phyloP scores from a whole-genome alignment of 1,284 basidiomycete species.

The Austroboletus niveus region DNA sequence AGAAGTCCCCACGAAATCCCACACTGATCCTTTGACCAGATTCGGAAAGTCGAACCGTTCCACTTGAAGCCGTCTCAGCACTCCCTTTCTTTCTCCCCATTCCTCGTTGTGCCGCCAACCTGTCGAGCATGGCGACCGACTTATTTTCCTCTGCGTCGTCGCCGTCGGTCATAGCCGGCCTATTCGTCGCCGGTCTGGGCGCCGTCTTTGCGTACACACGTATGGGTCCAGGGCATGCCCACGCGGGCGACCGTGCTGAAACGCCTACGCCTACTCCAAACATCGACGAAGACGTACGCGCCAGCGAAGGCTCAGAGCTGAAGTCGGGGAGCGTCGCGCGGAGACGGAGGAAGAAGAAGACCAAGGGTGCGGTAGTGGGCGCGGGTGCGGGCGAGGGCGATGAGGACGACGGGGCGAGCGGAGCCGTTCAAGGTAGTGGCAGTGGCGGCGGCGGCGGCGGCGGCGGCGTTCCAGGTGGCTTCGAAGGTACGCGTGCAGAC shows the following conservation, averaged over 20 bases:
- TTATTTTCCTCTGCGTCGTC: constrained; percentile 23
- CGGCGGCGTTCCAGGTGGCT: constrained; percentile 9
- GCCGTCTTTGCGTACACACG: constrained; percentile 20
- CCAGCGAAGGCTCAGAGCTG: neutral
- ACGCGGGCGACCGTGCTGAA: neutral
- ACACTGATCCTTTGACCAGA: too few relatives aligned
- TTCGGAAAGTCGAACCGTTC: too few relatives aligned
- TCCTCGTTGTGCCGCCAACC: too few relatives aligned
- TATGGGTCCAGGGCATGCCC: neutral
- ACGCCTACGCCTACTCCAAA: neutral
- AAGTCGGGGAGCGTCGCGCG: neutral
- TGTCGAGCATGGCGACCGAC: constrained; percentile 8
- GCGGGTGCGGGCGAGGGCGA: constrained; percentile 21
- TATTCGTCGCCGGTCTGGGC: constrained; percentile 20
- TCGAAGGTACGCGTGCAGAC: constrained; percentile 3
- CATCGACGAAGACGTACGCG: neutral
- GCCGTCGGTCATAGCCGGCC: constrained; percentile 21
- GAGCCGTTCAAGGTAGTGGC: neutral
- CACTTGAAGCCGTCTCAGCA: too few relatives aligned
- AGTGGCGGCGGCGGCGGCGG: neutral
- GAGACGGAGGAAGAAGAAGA: neutral
- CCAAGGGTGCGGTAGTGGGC: constrained; percentile 21
- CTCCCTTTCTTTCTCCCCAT: too few relatives aligned
- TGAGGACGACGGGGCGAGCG: neutral
- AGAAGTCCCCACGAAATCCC: too few relatives aligned